These are phyloP conservation scores for Wickerhamiella allomyrinae DNA, from an alignment of 805 yeast species.

Conservation along the genomic window DNA sequence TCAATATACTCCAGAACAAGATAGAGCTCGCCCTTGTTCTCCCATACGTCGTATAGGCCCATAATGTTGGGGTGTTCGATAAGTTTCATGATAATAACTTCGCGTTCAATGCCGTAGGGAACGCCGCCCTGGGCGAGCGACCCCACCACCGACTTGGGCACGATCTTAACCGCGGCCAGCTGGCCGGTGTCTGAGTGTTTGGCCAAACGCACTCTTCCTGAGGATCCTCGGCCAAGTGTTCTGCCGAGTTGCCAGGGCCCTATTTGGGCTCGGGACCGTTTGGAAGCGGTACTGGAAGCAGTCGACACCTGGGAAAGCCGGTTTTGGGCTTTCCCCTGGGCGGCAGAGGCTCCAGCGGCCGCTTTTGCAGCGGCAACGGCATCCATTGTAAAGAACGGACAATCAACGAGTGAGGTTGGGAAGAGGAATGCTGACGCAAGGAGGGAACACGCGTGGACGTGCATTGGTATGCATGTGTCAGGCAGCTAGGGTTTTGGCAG, in stretches of 20 bases:
- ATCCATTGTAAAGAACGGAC: slow-evolving; percentile 2
- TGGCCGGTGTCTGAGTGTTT: slow-evolving; percentile 72
- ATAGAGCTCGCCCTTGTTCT: slow-evolving; percentile 80
- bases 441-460: background rate
- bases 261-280: slow-evolving; percentile 43
- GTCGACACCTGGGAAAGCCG: slow-evolving; percentile 18
- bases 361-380: slow-evolving; percentile 6
- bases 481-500: background rate
- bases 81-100: slow-evolving; percentile 91
- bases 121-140: slow-evolving; percentile 7
- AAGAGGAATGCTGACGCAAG: slow-evolving; percentile 1
- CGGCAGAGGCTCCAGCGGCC: slow-evolving; percentile 3
- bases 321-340: slow-evolving; percentile 13
- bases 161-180: slow-evolving; percentile 92
- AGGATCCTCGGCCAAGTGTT: slow-evolving; percentile 91
- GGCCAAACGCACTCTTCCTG: slow-evolving; percentile 89
- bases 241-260: slow-evolving; percentile 97
- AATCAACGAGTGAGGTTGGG: background rate
- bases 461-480: background rate
- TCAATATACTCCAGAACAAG: slow-evolving; percentile 89
- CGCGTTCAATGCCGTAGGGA: slow-evolving; percentile 94
- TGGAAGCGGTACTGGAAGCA: slow-evolving; percentile 26
- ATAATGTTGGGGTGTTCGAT: slow-evolving; percentile 88
- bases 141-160: slow-evolving; percentile 51
- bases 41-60: slow-evolving; percentile 95